Evolutionary conservation across 2,329 filamentous ascomycete genomes (phyloP).

Genomic region (Bimuria novae-zelandiae): DNA sequence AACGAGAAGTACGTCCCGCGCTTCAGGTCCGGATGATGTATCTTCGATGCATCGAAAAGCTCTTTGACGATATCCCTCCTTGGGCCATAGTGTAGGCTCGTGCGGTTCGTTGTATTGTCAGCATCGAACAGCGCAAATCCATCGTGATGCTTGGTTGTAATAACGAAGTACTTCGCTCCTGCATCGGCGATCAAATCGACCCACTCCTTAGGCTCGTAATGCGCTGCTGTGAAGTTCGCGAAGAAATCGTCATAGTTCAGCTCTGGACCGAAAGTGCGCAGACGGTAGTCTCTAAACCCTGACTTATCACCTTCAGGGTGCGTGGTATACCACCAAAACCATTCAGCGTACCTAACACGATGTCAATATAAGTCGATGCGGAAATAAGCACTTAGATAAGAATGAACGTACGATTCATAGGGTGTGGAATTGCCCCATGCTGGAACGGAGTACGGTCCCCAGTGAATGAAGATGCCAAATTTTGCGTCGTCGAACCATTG

Average conservation of each 20-base stretch:
- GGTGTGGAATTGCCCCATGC: conserved; percentile 56
- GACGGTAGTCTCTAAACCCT: conserved; percentile 56
- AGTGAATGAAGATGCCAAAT: conserved; percentile 65
- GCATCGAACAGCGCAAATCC: conserved; percentile 53
- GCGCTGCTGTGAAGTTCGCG: conserved; percentile 56
- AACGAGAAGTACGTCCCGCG: conserved; percentile 52
- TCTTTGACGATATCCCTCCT: conserved; percentile 49
- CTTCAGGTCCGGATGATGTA: conserved; percentile 50
- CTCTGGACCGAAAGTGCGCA: conserved; percentile 57
- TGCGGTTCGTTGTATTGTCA: conserved; percentile 47
- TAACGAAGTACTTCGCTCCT: conserved; percentile 55
- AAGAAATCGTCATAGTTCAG: conserved; percentile 60
- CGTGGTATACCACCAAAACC: conserved; percentile 57
- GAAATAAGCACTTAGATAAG: no score
- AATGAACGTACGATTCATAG: conserved; percentile 32
- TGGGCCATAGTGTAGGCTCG: conserved; percentile 46
- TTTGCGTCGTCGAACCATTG: conserved; percentile 62
- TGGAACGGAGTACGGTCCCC: conserved; percentile 61
- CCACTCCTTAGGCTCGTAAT: conserved; percentile 58
- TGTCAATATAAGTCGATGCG: no score
- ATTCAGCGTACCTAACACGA: conserved; percentile 41
- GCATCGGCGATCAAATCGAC: conserved; percentile 59
- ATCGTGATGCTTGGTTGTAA: conserved; percentile 51
- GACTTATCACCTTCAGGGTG: conserved; percentile 48
- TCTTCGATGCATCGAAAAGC: conserved; percentile 50